Evolutionary conservation across 2,329 filamentous ascomycete genomes (phyloP), one percentile per base, ranked within the genome.

Genomic region (Leptographium flavum): DNA sequence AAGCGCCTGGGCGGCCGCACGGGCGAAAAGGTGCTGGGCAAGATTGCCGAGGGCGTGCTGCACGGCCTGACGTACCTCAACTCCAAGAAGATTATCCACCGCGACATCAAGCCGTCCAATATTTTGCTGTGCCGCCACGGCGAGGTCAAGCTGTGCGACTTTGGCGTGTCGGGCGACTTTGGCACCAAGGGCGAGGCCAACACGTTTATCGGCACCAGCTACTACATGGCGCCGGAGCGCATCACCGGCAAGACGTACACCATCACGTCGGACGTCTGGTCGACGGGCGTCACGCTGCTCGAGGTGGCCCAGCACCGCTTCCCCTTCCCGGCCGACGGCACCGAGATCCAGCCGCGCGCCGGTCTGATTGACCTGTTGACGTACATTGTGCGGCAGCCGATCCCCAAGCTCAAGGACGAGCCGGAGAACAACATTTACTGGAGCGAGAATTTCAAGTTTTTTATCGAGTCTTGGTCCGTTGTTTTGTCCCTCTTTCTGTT

Each of bases 301-400:
- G 92, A 98, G 67, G 92, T 98, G n/a, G 92, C 92, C 33, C 92
- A 98, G 61, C 88, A 98, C 63, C 81, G 92, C 45, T 98, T 98
- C 69, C 92, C 92, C 2, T 98, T 98, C 74, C 90, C 90, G 3
- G 90, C 90, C 8, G 92, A 96, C 58, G 90, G 90, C 44, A 93
- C 87, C 5, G 88, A 94, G 63, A 88, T 92, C 80, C 87, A 94
- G 60, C 90, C 90, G 15, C 79, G 83, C 49, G 90, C 92, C 33
- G 88, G 88, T 10, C 68, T 96, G 50, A 96, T 98, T 55, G 92
- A 98, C 61, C 73, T 98, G 11, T 70, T 98, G 49, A 98, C 92
- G 13, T 98, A 96, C 60, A 98, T 98, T 59, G 92, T 98, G 38
- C 81, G 87, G 53, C 92, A 98, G 61, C 82, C 86, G 4, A 94